Evolutionary conservation across 2,329 filamentous ascomycete genomes (phyloP).

Genomic region (Cladosporium phlei): DNA sequence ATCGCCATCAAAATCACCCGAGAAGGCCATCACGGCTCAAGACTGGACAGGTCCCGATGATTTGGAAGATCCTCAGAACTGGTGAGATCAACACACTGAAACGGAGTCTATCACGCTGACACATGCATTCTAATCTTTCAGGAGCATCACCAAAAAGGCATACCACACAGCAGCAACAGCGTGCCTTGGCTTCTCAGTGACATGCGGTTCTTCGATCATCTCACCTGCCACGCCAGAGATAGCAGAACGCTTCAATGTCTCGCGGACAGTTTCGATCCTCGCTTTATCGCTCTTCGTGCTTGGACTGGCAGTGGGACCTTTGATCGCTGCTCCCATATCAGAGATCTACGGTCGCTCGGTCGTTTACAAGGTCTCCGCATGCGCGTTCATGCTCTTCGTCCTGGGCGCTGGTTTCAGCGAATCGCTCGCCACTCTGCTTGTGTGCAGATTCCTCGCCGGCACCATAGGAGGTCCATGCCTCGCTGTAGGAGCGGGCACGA

Average conservation of each 20-base stretch:
- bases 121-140: no score
- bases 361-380: conserved; percentile 65
- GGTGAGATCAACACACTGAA: no score
- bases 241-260: conserved; percentile 47
- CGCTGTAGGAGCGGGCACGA: conserved; percentile 40
- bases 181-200: conserved; percentile 36
- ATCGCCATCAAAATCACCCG: neutral
- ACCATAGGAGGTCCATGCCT: conserved; percentile 33
- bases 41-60: conserved; percentile 20
- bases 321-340: conserved; percentile 67
- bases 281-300: conserved; percentile 57
- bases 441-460: conserved; percentile 55
- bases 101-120: no score
- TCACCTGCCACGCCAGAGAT: conserved; percentile 22
- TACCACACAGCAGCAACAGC: conserved; percentile 34
- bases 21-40: conserved; percentile 5
- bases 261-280: conserved; percentile 53
- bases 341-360: conserved; percentile 65
- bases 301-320: conserved; percentile 64
- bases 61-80: conserved; percentile 28
- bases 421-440: conserved; percentile 63
- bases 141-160: conserved; percentile 14
- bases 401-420: conserved; percentile 46
- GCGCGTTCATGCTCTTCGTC: conserved; percentile 53
- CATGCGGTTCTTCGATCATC: conserved; percentile 22